phyloP scores from a whole-genome alignment of 179 eudicot species.

The Camellia oleifera region DNA sequence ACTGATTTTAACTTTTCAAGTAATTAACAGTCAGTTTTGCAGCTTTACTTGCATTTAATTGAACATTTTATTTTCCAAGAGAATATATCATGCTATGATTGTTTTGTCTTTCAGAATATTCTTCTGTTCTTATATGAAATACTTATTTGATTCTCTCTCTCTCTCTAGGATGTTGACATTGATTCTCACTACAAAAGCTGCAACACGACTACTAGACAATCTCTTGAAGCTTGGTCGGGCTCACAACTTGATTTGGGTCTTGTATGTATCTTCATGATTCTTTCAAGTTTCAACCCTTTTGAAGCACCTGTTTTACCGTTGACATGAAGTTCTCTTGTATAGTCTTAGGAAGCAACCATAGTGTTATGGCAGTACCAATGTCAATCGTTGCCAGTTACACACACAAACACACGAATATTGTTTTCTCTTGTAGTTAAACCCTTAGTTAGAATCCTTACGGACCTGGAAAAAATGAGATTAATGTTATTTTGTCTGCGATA shows the following conservation, averaged over 20 bases:
- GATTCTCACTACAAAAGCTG: constrained; percentile 67
- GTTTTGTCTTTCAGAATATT: background rate
- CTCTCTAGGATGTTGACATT: constrained; percentile 67
- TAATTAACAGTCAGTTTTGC: constrained; percentile 3
- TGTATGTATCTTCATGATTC: constrained; percentile 48
- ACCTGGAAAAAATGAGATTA: background rate
- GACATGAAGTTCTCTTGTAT: background rate
- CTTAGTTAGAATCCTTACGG: background rate
- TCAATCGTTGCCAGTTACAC: background rate
- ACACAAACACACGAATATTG: background rate
- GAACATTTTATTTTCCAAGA: background rate
- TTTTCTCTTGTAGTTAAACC: background rate
- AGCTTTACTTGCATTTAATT: background rate
- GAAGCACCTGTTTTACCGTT: constrained; percentile 4
- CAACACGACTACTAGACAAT: constrained; percentile 62
- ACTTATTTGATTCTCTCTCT: background rate
- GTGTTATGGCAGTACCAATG: background rate
- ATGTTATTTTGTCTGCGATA: background rate
- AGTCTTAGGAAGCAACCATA: background rate
- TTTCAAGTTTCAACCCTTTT: constrained; percentile 6
- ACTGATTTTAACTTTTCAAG: background rate
- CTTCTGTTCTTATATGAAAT: background rate
- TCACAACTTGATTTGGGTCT: constrained; percentile 80
- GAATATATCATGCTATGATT: background rate
- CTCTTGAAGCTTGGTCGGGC: constrained; percentile 96